Conservation (phyloP, 1,284 basidiomycete genomes). For the Golubevia pallescens region DNA sequence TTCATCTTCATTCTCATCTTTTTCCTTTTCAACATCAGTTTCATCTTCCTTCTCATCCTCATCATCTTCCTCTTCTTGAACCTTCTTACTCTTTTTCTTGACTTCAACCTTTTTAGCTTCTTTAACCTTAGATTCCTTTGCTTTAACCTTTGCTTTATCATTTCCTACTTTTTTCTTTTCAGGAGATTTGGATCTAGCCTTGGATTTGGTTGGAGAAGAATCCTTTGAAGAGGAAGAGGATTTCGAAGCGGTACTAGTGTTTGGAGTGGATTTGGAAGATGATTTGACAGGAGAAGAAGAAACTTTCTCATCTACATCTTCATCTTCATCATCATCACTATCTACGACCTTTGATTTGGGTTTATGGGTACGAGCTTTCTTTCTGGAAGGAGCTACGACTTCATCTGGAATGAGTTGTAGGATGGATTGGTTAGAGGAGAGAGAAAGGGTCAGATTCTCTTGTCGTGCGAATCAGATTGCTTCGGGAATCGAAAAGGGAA, state of each 20-base stretch:
- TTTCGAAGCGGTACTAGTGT: neutral
- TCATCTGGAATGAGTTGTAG: neutral
- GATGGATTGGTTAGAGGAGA: neutral
- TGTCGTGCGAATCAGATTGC: neutral
- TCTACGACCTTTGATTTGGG: neutral
- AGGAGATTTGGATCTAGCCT: neutral
- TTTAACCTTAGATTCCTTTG: neutral
- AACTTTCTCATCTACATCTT: neutral
- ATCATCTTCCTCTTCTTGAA: neutral
- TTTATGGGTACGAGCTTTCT: neutral
- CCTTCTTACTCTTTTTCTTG: slow-evolving; percentile 1
- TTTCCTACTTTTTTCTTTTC: neutral
- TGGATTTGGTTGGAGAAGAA: neutral
- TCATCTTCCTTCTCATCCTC: slow-evolving; percentile 10
- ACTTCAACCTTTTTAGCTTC: neutral
- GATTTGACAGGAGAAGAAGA: neutral
- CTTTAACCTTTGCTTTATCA: neutral
- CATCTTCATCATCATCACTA: neutral
- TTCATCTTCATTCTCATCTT: slow-evolving; percentile 14
- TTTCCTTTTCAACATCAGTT: slow-evolving; percentile 9
- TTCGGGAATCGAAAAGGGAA: neutral
- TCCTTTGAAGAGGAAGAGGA: neutral
- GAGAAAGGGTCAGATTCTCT: neutral
- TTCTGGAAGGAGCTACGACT: neutral
- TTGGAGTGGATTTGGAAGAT: neutral